These are phyloP conservation scores for Fusarium sp. DNA, from an alignment of 2,329 filamentous ascomycete species.

Conservation along the genomic window DNA sequence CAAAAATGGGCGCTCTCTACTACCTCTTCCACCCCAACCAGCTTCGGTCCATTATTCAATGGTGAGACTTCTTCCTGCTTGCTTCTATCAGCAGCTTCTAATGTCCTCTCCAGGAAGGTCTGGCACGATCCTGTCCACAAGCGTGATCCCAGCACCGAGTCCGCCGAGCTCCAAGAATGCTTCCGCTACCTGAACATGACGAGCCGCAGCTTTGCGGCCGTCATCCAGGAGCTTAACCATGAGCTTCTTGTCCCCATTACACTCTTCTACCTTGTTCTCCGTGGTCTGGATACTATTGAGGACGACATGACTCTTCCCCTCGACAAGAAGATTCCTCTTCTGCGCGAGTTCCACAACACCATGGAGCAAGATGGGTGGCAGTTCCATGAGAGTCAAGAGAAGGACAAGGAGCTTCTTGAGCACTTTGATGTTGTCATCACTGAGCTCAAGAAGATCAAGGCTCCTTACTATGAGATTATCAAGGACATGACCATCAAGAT, in stretches of 20 bases:
- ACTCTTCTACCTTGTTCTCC: slow-evolving; percentile 92
- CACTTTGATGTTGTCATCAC: slow-evolving; percentile 88
- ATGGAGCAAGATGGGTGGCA: slow-evolving; percentile 91
- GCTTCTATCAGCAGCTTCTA: slow-evolving; percentile 3
- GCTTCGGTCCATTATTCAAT: slow-evolving; percentile 87
- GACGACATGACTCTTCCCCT: slow-evolving; percentile 95
- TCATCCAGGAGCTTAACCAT: slow-evolving; percentile 95
- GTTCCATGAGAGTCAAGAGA: slow-evolving; percentile 90
- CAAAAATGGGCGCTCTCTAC: slow-evolving; percentile 74
- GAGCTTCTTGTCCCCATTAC: slow-evolving; percentile 90
- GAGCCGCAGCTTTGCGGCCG: slow-evolving; percentile 90
- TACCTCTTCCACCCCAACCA: slow-evolving; percentile 80
- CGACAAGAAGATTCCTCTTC: slow-evolving; percentile 83
- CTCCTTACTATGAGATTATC: slow-evolving; percentile 85
- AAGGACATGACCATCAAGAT: slow-evolving; percentile 93
- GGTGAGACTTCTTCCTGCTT: slow-evolving; percentile 63
- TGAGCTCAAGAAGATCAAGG: slow-evolving; percentile 90
- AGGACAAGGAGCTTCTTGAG: slow-evolving; percentile 90
- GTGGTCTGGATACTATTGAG: slow-evolving; percentile 96
- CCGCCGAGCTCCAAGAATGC: slow-evolving; percentile 79
- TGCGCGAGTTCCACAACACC: slow-evolving; percentile 83
- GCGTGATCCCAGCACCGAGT: slow-evolving; percentile 81
- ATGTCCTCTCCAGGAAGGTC: slow-evolving; percentile 74
- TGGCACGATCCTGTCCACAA: slow-evolving; percentile 96
- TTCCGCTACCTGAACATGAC: slow-evolving; percentile 88